Percentiles rank a stretch among this genome's conserved stretches.
phyloP scores from a whole-genome alignment of 169 alveolate genomes.

The Eimeria necatrix region DNA sequence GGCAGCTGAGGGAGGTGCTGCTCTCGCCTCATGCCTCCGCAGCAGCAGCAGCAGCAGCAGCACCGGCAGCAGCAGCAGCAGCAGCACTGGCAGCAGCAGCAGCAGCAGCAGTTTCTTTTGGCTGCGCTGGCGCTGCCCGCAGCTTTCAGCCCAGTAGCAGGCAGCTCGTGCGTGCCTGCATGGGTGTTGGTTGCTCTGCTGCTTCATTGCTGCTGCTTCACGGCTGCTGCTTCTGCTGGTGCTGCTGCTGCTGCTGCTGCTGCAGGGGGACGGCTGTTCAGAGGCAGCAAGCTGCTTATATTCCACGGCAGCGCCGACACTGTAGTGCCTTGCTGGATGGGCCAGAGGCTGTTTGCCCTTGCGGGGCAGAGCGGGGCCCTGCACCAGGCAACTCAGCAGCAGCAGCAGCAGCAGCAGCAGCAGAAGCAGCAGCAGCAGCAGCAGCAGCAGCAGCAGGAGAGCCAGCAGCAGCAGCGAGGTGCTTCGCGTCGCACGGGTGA shows the following conservation, averaged over 20 bases:
- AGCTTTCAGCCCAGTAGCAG: too few species aligned
- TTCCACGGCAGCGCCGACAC: not conserved
- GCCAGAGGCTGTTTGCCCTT: not conserved
- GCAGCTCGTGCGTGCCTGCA: too few species aligned
- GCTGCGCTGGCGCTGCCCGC: too few species aligned
- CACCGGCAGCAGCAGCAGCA: too few species aligned
- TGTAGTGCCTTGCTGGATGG: slow-evolving; percentile 37
- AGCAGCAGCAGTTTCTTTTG: too few species aligned
- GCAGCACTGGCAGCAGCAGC: too few species aligned
- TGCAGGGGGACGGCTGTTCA: not conserved
- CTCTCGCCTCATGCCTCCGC: too few species aligned
- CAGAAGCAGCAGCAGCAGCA: slow-evolving; percentile 20
- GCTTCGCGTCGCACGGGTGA: not conserved
- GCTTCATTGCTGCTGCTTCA: not conserved
- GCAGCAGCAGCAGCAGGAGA: not conserved
- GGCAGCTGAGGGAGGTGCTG: too few species aligned
- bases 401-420: not conserved
- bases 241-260: slow-evolving; percentile 24
- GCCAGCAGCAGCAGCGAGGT: not conserved
- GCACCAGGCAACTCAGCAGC: not conserved
- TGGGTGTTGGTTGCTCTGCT: not conserved
- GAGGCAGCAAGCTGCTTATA: not conserved
- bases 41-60: too few species aligned
- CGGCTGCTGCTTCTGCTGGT: not conserved
- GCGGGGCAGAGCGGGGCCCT: not conserved